Evolutionary conservation across 306 rosid species (phyloP).

Genomic region (Cicer chorassanicum): DNA sequence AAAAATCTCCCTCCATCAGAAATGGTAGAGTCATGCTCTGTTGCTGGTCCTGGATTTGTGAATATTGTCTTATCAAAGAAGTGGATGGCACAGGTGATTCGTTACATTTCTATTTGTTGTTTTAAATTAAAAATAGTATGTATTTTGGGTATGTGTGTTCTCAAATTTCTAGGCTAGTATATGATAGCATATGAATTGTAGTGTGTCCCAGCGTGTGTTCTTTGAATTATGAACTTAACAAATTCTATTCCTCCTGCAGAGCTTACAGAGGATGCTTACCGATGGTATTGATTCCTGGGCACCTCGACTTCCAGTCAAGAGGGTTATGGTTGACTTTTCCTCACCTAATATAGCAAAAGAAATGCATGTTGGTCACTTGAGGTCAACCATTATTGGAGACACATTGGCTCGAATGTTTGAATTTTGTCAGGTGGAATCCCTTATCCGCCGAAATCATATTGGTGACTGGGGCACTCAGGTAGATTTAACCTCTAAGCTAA

Average conservation of each 20-base stretch:
- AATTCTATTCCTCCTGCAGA: constrained; percentile 55
- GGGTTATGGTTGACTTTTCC: constrained; percentile 80
- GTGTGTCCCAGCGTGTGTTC: neutral
- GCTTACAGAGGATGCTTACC: constrained; percentile 62
- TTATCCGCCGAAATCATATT: constrained; percentile 78
- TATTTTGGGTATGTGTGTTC: neutral
- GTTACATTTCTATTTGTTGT: constrained; percentile 8
- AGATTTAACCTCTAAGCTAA: neutral
- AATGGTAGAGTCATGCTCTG: constrained; percentile 22
- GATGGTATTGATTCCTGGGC: constrained; percentile 82
- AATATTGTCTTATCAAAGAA: constrained; percentile 62
- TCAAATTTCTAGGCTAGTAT: neutral
- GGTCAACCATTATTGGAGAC: constrained; percentile 93
- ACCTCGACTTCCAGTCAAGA: constrained; percentile 65
- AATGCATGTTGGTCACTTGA: constrained; percentile 91
- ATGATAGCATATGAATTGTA: neutral
- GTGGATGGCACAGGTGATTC: constrained; percentile 79
- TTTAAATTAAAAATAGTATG: constrained; percentile 14
- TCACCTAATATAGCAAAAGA: constrained; percentile 88
- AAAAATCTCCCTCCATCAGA: constrained; percentile 26
- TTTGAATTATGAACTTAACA: constrained; percentile 16
- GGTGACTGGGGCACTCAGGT: constrained; percentile 99
- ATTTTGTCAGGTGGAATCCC: constrained; percentile 68
- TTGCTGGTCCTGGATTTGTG: constrained; percentile 52
- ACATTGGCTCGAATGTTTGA: constrained; percentile 85